Conservation (phyloP, 345 rosid species). For the Eutrema heterophyllum region DNA sequence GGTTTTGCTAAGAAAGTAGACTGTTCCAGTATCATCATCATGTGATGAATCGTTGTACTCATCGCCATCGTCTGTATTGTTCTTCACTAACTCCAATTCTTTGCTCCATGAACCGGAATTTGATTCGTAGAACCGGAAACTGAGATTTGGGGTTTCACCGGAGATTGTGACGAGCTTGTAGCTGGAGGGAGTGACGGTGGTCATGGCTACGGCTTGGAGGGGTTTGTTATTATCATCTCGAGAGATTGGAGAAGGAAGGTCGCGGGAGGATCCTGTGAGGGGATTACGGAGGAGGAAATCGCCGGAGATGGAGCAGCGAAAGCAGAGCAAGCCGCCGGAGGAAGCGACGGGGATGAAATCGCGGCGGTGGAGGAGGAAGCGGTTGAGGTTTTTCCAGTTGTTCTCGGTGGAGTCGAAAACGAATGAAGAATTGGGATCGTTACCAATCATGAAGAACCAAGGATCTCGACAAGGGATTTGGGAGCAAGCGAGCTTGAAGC, state of each 20-base stretch:
- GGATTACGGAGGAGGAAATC: conserved; percentile 59
- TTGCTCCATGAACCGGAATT: conserved; percentile 42
- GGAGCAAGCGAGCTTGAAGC: conserved; percentile 81
- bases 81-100: conserved; percentile 39
- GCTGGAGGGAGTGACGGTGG: conserved; percentile 20
- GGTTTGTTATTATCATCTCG: conserved; percentile 9
- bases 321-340: conserved; percentile 74
- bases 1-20: conserved; percentile 77
- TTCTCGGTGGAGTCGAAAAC: conserved; percentile 61
- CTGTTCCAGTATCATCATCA: conserved; percentile 40
- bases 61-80: conserved; percentile 18
- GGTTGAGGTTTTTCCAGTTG: conserved; percentile 59
- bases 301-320: conserved; percentile 42
- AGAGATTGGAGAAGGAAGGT: conserved; percentile 40
- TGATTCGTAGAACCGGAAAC: conserved; percentile 49
- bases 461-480: conserved; percentile 66
- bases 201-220: conserved; percentile 76
- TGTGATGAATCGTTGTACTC: conserved; percentile 17
- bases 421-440: conserved; percentile 34
- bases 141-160: conserved; percentile 61
- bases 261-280: conserved; percentile 49
- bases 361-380: conserved; percentile 22
- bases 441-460: conserved; percentile 75
- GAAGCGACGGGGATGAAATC: conserved; percentile 66
- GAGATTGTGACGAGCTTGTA: conserved; percentile 62